A percentile compares a stretch with the other conserved stretches of the same genome.
phyloP scores from a whole-genome alignment of 768 basidiomycete species.

The Tephrocybe sp. region DNA sequence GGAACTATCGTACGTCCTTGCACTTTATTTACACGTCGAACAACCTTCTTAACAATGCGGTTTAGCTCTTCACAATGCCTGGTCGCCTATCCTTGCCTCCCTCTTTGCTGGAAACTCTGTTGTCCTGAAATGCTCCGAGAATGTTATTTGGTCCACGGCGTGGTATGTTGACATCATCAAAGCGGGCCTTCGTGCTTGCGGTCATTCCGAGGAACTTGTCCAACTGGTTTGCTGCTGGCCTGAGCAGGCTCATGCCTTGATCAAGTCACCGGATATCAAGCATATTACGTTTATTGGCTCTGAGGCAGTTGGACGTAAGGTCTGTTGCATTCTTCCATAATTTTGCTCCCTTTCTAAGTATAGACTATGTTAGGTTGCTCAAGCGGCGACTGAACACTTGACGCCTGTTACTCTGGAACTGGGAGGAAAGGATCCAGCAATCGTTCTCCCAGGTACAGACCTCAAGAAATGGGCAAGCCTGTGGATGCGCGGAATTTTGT shows the following conservation, averaged over 20 bases:
- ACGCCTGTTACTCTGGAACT: constrained; percentile 93
- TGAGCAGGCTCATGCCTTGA: constrained; percentile 80
- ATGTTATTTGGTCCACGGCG: constrained; percentile 87
- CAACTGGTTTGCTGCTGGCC: constrained; percentile 91
- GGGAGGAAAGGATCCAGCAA: constrained; percentile 91
- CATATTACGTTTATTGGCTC: constrained; percentile 96
- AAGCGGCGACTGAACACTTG: constrained; percentile 80
- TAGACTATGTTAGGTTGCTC: constrained; percentile 56
- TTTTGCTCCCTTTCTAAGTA: neutral
- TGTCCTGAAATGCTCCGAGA: constrained; percentile 89
- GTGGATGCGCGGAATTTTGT: constrained; percentile 94
- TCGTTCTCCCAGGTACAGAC: constrained; percentile 86
- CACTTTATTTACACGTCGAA: neutral
- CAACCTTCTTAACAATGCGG: neutral
- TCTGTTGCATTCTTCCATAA: constrained; percentile 24
- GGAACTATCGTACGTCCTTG: constrained; percentile 77
- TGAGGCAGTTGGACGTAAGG: constrained; percentile 73
- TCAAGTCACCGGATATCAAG: constrained; percentile 73
- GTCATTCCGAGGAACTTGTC: constrained; percentile 83
- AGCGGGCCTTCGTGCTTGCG: constrained; percentile 74
- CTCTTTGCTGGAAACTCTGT: constrained; percentile 90
- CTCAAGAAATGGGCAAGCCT: constrained; percentile 74
- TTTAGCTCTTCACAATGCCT: constrained; percentile 86
- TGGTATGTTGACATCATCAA: constrained; percentile 83
- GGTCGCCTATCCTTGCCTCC: constrained; percentile 90